Evolutionary conservation across 768 basidiomycete genomes (phyloP), one percentile per base, ranked within the genome.

Genomic region (Hericium erinaceus): DNA sequence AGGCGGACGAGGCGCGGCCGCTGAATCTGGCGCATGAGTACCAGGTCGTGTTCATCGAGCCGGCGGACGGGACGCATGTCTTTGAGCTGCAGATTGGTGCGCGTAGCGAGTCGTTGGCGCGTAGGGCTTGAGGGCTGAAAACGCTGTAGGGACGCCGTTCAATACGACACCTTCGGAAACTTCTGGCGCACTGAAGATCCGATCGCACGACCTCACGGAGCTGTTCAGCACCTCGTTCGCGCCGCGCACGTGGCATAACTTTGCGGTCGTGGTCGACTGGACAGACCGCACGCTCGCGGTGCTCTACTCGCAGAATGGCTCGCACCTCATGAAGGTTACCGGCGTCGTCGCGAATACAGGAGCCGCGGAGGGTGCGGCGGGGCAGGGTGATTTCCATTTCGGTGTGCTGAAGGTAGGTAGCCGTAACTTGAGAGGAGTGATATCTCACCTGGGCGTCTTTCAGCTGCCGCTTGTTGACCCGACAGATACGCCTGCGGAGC

Each of bases 31-130:
- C 61, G 9, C 82, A 84, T 57, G 83, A 85, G 63, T 83, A 85
- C 63, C 83, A 85, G 62, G 72, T 80, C 52, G 79, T 85, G 13
- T 84, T 79, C 66, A 81, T 84, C 57, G 83, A 85, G 68, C 79
- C 81, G 1, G 73, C 65, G 54, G 84, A 85, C 61, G 81, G 81
- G 6, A 73, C 77, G 3, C 82, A 82, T 68, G 73, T 84, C 20
- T 85, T 85, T 63, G 80, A 75, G 5, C 68, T 84, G 41, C 81
- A 83, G 61, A 70, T 83, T 7, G 83, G 82, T 81, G 58, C 16
- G 73, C 62, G 2, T 13, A 4, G 26, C n/a, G 26, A 52, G 16
- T 38, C 18, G 10, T 26, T 28, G 10, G 53, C 41, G 9, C 28
- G 13, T 5, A 16, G 16, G 9, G 9, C 6, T 39, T 26, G 26